Evolutionary conservation across 495 filamentous ascomycete genomes (phyloP).

Genomic region (Aspergillus homomorphus): DNA sequence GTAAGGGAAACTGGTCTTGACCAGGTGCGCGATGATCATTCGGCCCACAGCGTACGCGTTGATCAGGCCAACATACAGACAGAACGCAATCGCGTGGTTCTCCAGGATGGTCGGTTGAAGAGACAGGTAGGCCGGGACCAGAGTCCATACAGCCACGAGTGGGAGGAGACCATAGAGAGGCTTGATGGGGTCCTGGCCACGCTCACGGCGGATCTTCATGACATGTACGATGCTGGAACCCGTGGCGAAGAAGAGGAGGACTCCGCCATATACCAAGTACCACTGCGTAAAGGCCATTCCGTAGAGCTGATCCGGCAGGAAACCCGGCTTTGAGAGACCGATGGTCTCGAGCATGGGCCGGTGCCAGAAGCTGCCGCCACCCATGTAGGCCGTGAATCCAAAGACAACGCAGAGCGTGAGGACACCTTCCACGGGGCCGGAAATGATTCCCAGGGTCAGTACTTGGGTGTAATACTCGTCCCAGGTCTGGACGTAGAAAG

Average conservation of each 20-base stretch:
- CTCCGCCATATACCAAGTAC: conserved; percentile 86
- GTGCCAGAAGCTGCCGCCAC: conserved; percentile 91
- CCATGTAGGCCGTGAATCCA: conserved; percentile 76
- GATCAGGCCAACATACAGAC: conserved; percentile 78
- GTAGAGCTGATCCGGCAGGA: conserved; percentile 68
- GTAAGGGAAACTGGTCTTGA: conserved; percentile 81
- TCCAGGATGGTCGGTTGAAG: conserved; percentile 80
- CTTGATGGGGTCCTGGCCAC: conserved; percentile 62
- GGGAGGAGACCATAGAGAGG: conserved; percentile 81
- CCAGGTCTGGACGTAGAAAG: conserved; percentile 98
- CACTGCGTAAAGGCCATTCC: conserved; percentile 81
- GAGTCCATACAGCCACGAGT: conserved; percentile 68
- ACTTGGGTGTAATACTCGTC: conserved; percentile 98
- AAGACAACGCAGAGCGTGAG: conserved; percentile 80
- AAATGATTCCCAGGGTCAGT: conserved; percentile 86
- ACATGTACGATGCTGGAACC: conserved; percentile 70
- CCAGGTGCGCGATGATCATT: conserved; percentile 91
- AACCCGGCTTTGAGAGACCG: conserved; percentile 60
- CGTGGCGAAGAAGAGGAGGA: conserved; percentile 83
- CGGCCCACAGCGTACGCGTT: conserved; percentile 93
- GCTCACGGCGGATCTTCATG: conserved; percentile 69
- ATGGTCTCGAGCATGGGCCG: conserved; percentile 70
- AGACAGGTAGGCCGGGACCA: conserved; percentile 73
- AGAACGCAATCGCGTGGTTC: conserved; percentile 81
- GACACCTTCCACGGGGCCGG: conserved; percentile 93